These are phyloP conservation scores for Ogataea methanolica DNA, from an alignment of 805 yeast species.

Conservation along the genomic window DNA sequence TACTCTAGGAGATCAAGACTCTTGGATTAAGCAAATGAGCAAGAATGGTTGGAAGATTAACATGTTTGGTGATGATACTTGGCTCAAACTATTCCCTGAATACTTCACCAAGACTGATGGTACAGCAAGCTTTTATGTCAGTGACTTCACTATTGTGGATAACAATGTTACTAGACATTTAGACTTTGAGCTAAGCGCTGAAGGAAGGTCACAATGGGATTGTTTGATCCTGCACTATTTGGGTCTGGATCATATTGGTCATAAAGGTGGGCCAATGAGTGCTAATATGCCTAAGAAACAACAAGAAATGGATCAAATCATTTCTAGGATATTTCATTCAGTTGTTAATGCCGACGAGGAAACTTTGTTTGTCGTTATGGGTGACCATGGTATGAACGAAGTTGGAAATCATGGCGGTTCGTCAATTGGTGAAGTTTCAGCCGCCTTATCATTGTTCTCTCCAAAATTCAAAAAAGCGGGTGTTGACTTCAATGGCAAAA, in stretches of 20 bases:
- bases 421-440: slow-evolving; percentile 84
- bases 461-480: slow-evolving; percentile 41
- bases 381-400: slow-evolving; percentile 97
- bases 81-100: slow-evolving; percentile 85
- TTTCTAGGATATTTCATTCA: slow-evolving; percentile 44
- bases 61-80: slow-evolving; percentile 96
- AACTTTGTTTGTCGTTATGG: slow-evolving; percentile 71
- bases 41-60: slow-evolving; percentile 45
- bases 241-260: slow-evolving; percentile 97
- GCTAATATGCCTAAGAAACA: slow-evolving; percentile 79
- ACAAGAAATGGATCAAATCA: slow-evolving; percentile 74
- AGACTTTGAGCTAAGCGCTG: slow-evolving; percentile 46
- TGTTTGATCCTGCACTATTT: slow-evolving; percentile 82
- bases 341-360: slow-evolving; percentile 28
- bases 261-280: slow-evolving; percentile 88
- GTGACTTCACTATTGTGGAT: slow-evolving; percentile 90
- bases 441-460: slow-evolving; percentile 72
- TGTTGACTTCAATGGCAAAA: slow-evolving; percentile 14
- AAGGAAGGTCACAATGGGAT: slow-evolving; percentile 59
- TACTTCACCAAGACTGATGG: slow-evolving; percentile 71
- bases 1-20: slow-evolving; percentile 68
- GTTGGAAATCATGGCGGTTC: slow-evolving; percentile 97
- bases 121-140: slow-evolving; percentile 88
- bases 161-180: slow-evolving; percentile 88
- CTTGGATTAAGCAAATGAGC: slow-evolving; percentile 75